These are phyloP conservation scores for Ustilago nuda DNA, from an alignment of 1,284 basidiomycete species.

Conservation along the genomic window DNA sequence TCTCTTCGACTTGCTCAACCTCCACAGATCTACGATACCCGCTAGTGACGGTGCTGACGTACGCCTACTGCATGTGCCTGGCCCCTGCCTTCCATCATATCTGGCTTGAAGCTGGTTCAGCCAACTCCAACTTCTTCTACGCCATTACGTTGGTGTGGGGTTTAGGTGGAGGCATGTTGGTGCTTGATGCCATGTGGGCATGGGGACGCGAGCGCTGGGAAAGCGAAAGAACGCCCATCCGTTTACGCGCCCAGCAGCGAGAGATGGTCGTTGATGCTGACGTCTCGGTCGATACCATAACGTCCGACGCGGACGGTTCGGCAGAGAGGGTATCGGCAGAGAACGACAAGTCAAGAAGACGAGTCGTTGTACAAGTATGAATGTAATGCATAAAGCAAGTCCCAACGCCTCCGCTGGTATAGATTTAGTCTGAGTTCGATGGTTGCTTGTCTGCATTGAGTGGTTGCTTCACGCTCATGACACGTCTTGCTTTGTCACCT, in stretches of 20 bases:
- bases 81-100: conserved; percentile 91
- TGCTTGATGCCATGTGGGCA: conserved; percentile 85
- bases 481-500: background rate
- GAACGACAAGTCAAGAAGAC: conserved; percentile 12
- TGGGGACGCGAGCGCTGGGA: conserved; percentile 65
- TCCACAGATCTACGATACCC: conserved; percentile 84
- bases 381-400: background rate
- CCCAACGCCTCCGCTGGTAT: background rate
- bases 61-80: conserved; percentile 85
- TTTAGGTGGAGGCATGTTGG: conserved; percentile 82
- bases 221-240: conserved; percentile 43
- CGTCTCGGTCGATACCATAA: conserved; percentile 15
- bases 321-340: conserved; percentile 10
- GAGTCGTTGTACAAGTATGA: conserved; percentile 49
- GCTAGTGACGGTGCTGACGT: conserved; percentile 83
- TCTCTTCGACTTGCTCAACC: background rate
- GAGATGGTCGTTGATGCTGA: conserved; percentile 12
- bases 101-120: conserved; percentile 91
- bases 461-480: conserved; percentile 4
- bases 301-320: background rate
- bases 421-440: background rate
- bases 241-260: conserved; percentile 1
- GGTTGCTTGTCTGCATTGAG: background rate
- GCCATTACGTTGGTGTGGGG: conserved; percentile 94
- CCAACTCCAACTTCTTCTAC: conserved; percentile 99